A percentile compares a stretch with the other conserved stretches of the same genome.
phyloP scores from a whole-genome alignment of 2,329 filamentous ascomycete species.

The Fusarium musae region DNA sequence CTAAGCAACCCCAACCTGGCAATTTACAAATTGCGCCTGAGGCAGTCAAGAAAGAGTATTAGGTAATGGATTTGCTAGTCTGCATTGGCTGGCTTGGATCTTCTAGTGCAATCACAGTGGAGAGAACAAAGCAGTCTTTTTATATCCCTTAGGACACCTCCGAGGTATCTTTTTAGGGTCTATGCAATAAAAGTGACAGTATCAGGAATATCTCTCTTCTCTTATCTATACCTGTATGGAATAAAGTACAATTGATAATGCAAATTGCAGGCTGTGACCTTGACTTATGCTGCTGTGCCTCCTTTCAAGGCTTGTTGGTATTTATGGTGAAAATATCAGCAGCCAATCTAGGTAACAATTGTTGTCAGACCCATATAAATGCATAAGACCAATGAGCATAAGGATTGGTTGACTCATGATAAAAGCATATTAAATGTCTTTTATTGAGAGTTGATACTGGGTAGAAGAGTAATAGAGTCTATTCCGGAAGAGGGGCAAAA shows the following conservation, averaged over 20 bases:
- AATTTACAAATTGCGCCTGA: slow-evolving; percentile 37
- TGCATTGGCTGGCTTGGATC: neutral
- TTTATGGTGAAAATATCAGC: neutral
- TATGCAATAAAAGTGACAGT: neutral
- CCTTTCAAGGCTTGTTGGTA: neutral
- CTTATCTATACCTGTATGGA: neutral
- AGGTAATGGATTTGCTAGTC: slow-evolving; percentile 18
- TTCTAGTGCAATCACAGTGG: neutral
- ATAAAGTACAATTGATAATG: neutral
- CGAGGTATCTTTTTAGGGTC: neutral
- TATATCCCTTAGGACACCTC: neutral
- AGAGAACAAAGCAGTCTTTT: neutral
- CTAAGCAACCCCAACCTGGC: slow-evolving; percentile 39
- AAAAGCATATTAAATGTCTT: neutral
- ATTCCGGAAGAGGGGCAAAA: neutral
- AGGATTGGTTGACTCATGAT: neutral
- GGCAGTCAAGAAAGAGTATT: slow-evolving; percentile 30
- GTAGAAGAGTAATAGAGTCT: neutral
- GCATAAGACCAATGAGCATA: neutral
- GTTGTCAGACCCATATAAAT: neutral
- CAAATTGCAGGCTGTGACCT: neutral
- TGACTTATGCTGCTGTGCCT: neutral
- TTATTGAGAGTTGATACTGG: neutral
- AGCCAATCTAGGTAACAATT: neutral
- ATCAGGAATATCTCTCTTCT: neutral